Base-by-base conservation (phyloP, 164 flowering plant species). In the Vitis rupestris region DNA sequence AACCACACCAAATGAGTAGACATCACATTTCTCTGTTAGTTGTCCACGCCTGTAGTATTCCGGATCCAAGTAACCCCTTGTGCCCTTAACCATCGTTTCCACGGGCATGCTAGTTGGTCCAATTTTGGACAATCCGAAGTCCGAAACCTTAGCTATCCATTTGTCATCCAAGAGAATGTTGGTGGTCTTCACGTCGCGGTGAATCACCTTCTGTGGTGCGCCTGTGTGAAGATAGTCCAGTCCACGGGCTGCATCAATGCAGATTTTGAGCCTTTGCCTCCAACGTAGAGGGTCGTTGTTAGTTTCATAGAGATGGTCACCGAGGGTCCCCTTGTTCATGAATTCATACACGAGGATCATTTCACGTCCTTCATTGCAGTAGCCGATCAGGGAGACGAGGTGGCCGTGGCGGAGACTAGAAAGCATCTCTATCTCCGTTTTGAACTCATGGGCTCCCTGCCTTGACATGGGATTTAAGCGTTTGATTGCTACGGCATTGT, bases 121-220 rank as follows among this genome's bases (percentile, higher is more conserved):
- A 2, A 62, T 27, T 63, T 71, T 80, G 8, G 83, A 71, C 49
- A 80, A 59, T 15, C 85, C 85, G 61, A 82, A 82, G 73, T 82
- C 78, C 11, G 82, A 70, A 17, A 80, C 64, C 73, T 76, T 80
- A 8, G 72, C 81, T 11, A 59, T 74, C 61, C 52, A 69, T n/a
- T 77, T 70, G 10, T 70, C 72, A 49, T 77, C 78, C 14, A 80
- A 53, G 10, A 77, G 57, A 3, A 82, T 77, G 72, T 80, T 78
- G 10, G 79, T 44, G 47, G 56, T 27, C 73, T 77, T 75, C 12
- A 75, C 70, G 55, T 75, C 83, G 12, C 81, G 69, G 27, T 80
- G 80, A 19, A 80, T 77, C 56, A 80, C 50, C 12, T 58, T 16
- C 15, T 57, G 63, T 27, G 50, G 64, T 1, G 67, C 59, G n/a